Conservation (phyloP, 352 stramenopile species). For the Discostella stelligera region DNA sequence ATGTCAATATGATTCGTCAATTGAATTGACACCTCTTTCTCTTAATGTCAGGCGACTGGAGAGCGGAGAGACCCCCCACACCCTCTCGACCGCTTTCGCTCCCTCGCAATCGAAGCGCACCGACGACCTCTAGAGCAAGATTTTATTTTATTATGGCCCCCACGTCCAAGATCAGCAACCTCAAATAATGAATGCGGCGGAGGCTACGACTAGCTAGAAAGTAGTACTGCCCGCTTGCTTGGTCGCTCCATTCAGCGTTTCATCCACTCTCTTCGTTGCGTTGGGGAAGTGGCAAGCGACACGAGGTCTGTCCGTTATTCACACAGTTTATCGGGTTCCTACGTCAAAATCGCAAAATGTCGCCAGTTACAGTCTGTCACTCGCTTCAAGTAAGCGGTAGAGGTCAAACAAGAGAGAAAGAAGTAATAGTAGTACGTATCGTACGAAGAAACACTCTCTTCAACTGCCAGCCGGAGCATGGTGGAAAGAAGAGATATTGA, state of each 20-base stretch:
- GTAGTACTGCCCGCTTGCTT: no score
- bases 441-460: no score
- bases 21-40: not conserved
- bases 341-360: not conserved
- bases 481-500: no score
- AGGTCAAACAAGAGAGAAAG: no score
- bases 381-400: not conserved
- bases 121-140: not conserved
- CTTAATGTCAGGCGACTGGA: not conserved
- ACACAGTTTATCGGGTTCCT: not conserved
- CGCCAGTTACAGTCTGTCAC: not conserved
- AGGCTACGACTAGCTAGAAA: not conserved
- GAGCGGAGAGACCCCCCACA: not conserved
- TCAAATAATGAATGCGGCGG: no score
- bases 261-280: no score
- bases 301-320: no score
- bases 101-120: not conserved
- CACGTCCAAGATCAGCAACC: not conserved
- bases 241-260: no score
- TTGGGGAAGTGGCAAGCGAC: no score
- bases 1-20: no score
- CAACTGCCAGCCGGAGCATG: no score
- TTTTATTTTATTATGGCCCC: not conserved
- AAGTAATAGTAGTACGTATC: no score
- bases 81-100: not conserved